Conservation (phyloP, 2,329 filamentous ascomycete genomes). For the Colletotrichum sp. region DNA sequence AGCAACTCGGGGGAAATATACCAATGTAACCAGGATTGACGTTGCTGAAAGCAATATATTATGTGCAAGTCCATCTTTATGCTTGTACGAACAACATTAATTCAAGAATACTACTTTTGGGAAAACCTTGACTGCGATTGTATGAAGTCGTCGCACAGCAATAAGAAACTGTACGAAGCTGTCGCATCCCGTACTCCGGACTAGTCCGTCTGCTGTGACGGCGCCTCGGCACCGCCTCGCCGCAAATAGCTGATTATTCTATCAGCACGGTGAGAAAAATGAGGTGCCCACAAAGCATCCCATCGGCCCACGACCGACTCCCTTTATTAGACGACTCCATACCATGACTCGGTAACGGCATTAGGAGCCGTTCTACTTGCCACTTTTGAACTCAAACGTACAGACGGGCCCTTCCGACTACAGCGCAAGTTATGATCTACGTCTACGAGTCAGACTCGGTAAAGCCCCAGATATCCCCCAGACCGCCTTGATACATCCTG, state of each 20-base stretch:
- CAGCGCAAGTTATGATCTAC: neutral
- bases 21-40: neutral
- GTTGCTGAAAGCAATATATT: neutral
- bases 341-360: neutral
- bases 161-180: neutral
- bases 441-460: neutral
- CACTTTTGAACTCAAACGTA: neutral
- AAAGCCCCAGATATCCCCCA: neutral
- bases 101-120: neutral
- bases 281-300: neutral
- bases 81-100: neutral
- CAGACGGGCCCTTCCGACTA: neutral
- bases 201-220: neutral
- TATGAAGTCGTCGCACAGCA: neutral
- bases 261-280: neutral
- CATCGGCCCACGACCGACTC: neutral
- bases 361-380: neutral
- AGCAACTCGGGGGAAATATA: neutral
- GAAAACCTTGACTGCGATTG: neutral
- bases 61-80: neutral
- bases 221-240: rapidly evolving
- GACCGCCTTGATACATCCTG: neutral
- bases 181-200: neutral
- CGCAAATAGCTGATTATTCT: neutral
- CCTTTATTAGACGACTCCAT: neutral